Conservation (phyloP, 148 eudicot genomes). For the Euryodendron excelsum region DNA sequence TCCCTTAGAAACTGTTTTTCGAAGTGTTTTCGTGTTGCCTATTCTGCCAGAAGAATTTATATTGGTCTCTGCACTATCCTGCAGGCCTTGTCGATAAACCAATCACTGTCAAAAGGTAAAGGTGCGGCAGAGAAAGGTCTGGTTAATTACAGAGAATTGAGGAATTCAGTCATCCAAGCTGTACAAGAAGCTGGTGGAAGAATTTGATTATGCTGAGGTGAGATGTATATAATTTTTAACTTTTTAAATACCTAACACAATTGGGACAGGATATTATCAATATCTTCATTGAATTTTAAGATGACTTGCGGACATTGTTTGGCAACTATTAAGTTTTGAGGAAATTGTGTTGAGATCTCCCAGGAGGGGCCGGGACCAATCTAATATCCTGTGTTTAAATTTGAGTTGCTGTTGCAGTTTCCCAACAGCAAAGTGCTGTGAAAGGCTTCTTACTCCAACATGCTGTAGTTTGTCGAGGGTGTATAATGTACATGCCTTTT, state of each 20-base stretch:
- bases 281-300: not conserved
- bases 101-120: slow-evolving; percentile 65
- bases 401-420: too few species aligned
- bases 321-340: not conserved
- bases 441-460: too few species aligned
- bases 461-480: too few species aligned
- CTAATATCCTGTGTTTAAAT: not conserved
- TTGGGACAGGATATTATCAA: not conserved
- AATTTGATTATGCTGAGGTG: slow-evolving; percentile 92
- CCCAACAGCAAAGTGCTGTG: too few species aligned
- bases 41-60: not conserved
- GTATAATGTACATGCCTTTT: too few species aligned
- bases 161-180: slow-evolving; percentile 48
- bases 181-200: slow-evolving; percentile 74
- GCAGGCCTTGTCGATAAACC: slow-evolving; percentile 89
- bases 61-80: slow-evolving; percentile 2
- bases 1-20: not conserved
- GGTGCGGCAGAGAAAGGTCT: slow-evolving; percentile 52
- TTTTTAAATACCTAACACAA: not conserved
- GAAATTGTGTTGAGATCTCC: not conserved
- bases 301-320: not conserved
- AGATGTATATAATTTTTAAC: slow-evolving; percentile 2
- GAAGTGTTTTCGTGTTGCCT: not conserved
- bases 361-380: not conserved
- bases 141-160: slow-evolving; percentile 48